A percentile compares a stretch with the other conserved stretches of the same genome.
These are phyloP conservation scores for Microstegium vimineum DNA, from an alignment of 176 grass and related monocot species.

Conservation along the genomic window DNA sequence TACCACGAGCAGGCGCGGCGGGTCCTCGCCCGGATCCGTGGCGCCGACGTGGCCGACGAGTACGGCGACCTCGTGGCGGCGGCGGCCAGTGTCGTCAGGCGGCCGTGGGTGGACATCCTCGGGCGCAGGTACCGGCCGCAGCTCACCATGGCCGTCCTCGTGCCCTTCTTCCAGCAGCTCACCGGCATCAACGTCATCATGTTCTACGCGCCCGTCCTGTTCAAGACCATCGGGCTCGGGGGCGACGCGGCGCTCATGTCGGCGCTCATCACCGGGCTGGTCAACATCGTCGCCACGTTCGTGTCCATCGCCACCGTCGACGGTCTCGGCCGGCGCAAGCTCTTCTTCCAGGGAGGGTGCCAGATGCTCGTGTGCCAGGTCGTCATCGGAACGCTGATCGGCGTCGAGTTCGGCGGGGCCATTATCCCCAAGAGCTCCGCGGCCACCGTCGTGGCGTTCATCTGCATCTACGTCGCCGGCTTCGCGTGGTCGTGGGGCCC, in stretches of 20 bases:
- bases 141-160: not conserved
- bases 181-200: constrained; percentile 62
- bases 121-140: constrained; percentile 14
- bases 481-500: constrained; percentile 34
- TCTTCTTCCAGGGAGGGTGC: constrained; percentile 19
- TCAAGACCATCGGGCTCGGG: constrained; percentile 35
- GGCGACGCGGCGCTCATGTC: constrained; percentile 32
- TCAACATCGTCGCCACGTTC: constrained; percentile 16
- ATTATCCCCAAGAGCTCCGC: not conserved
- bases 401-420: not conserved
- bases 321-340: not conserved
- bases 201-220: constrained; percentile 53
- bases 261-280: constrained; percentile 23
- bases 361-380: constrained; percentile 25
- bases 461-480: constrained; percentile 21
- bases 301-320: constrained; percentile 29
- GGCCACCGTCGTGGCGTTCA: constrained; percentile 2
- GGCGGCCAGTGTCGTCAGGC: not conserved
- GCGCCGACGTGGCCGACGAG: not conserved
- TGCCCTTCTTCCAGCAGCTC: constrained; percentile 54
- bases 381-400: constrained; percentile 7
- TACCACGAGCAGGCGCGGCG: not conserved
- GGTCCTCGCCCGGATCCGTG: constrained; percentile 15
- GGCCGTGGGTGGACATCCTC: constrained; percentile 21
- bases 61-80: constrained; percentile 16